Evolutionary conservation across 1,284 basidiomycete genomes (phyloP).

Genomic region (Wallemia mellicola): DNA sequence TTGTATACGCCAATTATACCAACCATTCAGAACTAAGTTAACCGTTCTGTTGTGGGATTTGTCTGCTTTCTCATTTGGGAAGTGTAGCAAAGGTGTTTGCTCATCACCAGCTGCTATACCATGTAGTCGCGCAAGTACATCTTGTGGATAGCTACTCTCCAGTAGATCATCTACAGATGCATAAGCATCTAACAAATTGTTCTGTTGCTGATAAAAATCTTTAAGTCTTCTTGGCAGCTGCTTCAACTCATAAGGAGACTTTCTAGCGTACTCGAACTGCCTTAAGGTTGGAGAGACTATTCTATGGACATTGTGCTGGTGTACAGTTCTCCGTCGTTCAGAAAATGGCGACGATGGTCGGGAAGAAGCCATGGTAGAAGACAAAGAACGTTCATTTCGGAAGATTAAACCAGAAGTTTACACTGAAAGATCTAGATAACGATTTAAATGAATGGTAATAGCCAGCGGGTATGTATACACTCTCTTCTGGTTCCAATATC

Average conservation of each 20-base stretch:
- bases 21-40: background rate
- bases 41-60: background rate
- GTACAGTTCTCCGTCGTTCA: background rate
- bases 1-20: background rate
- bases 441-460: background rate
- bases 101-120: background rate
- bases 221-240: background rate
- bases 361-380: background rate
- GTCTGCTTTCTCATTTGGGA: background rate
- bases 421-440: background rate
- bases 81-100: background rate
- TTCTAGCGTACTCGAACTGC: background rate
- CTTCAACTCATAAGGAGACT: background rate
- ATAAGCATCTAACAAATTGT: background rate
- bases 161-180: background rate
- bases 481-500: background rate
- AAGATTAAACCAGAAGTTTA: background rate
- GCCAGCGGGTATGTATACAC: background rate
- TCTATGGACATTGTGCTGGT: background rate
- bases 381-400: background rate
- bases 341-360: background rate
- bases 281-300: background rate
- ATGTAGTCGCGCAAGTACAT: background rate
- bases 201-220: background rate
- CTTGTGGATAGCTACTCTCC: background rate